Base-by-base conservation (phyloP, 192 early-diverging fungal species). In the Coemansia aciculifera region DNA sequence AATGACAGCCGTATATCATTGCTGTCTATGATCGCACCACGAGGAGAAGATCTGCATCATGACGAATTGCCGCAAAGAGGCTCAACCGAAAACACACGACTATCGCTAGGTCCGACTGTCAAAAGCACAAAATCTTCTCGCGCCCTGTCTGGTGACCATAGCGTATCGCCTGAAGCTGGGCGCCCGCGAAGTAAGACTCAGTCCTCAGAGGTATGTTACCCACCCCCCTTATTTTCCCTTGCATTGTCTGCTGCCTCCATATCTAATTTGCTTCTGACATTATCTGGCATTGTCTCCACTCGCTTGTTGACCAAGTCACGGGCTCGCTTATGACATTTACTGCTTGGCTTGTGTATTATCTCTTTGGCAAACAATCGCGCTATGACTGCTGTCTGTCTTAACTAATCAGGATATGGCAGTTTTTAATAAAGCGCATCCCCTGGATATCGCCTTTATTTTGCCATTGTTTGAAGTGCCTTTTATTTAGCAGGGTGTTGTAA, bases 151-250 rank as follows among this genome's bases (percentile, higher is more conserved):
- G 72, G 67, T 60, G 68, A 74, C 44, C 72, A 71, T 27, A 21
- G 42, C 5, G 15, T 62, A 29, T 42, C 66, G 15, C 37, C 75
- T 27, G 71, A 72, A 38, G 9, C 63, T 19, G 72, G 66, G 0
- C 75, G 80, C 11, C 80, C 80, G 10, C 79, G 80, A 17, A 83
- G 80, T 40, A 72, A 75, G 2, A 83, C 80, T 27, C 80, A 83
- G 32, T 83, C 80, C 15, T 83, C 80, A 23, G 80, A 83, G 74
- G 79, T 77, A 74, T 71, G 77, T 39, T 69, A 42, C 40, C 10
- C 24, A 29, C 27, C 54, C 54, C 15, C 54, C 31, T 27, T 8
- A 5, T 37, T 37, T 37, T 37, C 36, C 36, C 36, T 37, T 37
- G 36, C 36, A 37, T 37, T 57, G 49, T 27, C 23, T 24, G 21